phyloP scores from a whole-genome alignment of 495 filamentous ascomycete genomes.

The Talaromyces nanjingensis region DNA sequence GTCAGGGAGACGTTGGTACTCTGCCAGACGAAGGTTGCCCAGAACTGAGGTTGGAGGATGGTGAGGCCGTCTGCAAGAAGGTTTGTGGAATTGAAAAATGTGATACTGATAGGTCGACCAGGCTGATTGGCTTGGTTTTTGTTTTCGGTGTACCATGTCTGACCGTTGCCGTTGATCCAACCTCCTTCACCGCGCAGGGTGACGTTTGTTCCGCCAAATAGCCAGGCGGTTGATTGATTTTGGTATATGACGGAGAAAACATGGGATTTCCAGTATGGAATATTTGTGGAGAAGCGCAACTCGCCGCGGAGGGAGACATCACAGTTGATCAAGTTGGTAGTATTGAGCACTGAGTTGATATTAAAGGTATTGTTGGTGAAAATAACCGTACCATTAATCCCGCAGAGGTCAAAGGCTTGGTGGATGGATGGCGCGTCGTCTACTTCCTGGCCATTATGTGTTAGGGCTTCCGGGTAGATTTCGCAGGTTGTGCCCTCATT shows the following conservation, averaged over 20 bases:
- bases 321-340: slow-evolving; percentile 33
- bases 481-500: slow-evolving; percentile 5
- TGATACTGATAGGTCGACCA: slow-evolving; percentile 36
- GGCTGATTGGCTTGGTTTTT: slow-evolving; percentile 31
- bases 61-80: slow-evolving; percentile 22
- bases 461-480: slow-evolving; percentile 6
- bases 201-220: slow-evolving; percentile 36
- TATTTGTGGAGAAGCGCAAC: slow-evolving; percentile 32
- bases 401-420: slow-evolving; percentile 34
- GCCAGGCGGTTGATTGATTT: slow-evolving; percentile 40
- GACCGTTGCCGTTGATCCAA: slow-evolving; percentile 41
- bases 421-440: slow-evolving; percentile 37
- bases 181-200: slow-evolving; percentile 32
- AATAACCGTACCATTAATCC: slow-evolving; percentile 27
- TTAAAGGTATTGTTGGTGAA: slow-evolving; percentile 32
- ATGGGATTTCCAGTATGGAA: slow-evolving; percentile 37
- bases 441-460: slow-evolving; percentile 2
- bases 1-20: slow-evolving; percentile 28
- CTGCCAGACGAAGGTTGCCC: slow-evolving; percentile 32
- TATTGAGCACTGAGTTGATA: slow-evolving; percentile 37
- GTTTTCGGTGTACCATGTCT: slow-evolving; percentile 36
- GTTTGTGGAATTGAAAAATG: slow-evolving; percentile 29
- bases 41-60: slow-evolving; percentile 41
- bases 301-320: slow-evolving; percentile 31
- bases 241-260: slow-evolving; percentile 37